phyloP scores from a whole-genome alignment of 2,329 filamentous ascomycete species.

The Apiospora kogelbergensis region DNA sequence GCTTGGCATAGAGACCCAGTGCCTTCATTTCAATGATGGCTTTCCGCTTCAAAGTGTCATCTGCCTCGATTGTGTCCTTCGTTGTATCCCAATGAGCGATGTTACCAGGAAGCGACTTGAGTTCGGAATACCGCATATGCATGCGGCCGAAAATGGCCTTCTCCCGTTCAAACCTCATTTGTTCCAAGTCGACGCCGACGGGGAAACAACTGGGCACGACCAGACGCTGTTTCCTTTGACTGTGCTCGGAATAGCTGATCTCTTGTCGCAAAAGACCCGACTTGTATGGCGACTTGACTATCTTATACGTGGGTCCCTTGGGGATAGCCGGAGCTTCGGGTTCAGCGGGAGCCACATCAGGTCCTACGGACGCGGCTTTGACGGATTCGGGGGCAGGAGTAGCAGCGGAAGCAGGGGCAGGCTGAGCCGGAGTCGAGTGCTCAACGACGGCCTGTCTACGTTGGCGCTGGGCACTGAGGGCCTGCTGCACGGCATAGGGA shows the following conservation, averaged over 20 bases:
- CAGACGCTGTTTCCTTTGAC: constrained; percentile 70
- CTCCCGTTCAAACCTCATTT: constrained; percentile 83
- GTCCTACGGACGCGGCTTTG: constrained; percentile 33
- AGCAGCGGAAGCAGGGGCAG: constrained; percentile 41
- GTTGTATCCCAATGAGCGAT: constrained; percentile 83
- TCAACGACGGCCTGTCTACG: constrained; percentile 60
- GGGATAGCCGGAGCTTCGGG: constrained; percentile 31
- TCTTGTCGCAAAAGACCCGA: constrained; percentile 49
- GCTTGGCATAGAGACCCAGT: constrained; percentile 82
- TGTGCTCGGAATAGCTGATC: constrained; percentile 81
- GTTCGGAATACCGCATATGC: constrained; percentile 77
- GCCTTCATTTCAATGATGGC: constrained; percentile 96
- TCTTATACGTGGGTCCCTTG: constrained; percentile 63
- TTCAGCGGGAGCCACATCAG: constrained; percentile 29
- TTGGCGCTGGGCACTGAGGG: constrained; percentile 74
- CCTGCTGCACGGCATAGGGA: constrained; percentile 75
- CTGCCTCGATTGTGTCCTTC: constrained; percentile 64
- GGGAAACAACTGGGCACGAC: constrained; percentile 89
- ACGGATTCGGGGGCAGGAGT: constrained; percentile 33
- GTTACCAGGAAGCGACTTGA: constrained; percentile 82
- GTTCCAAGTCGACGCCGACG: constrained; percentile 82
- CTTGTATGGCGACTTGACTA: constrained; percentile 72
- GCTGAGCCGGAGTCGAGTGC: constrained; percentile 41
- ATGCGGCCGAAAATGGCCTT: constrained; percentile 88
- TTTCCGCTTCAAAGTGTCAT: constrained; percentile 83